Percentiles rank a stretch among this genome's conserved stretches.
phyloP scores from a whole-genome alignment of 805 yeast species.

The Yarrowia sp. region DNA sequence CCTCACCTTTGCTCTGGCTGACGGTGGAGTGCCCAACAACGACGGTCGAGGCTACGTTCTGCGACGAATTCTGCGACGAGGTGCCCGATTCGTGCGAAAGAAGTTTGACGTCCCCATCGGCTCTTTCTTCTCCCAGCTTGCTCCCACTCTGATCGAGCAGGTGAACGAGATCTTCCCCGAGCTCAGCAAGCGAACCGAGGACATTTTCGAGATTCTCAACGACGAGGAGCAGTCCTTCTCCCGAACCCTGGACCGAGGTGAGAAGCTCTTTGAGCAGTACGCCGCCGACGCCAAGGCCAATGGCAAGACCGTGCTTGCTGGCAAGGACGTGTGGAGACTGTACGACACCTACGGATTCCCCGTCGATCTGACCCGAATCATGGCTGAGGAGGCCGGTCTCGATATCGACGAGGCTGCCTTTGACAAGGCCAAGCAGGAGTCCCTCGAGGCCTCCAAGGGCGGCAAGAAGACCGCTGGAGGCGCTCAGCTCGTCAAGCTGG shows the following conservation, averaged over 20 bases:
- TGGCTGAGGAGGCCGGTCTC: constrained; percentile 98
- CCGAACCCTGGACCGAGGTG: constrained; percentile 96
- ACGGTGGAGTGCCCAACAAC: constrained; percentile 99
- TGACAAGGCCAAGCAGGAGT: constrained; percentile 82
- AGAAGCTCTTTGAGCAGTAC: constrained; percentile 89
- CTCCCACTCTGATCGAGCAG: constrained; percentile 89
- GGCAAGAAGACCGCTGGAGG: constrained; percentile 59
- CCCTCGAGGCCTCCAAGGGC: constrained; percentile 94
- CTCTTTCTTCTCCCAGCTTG: constrained; percentile 82
- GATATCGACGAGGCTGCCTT: constrained; percentile 89
- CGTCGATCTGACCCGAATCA: constrained; percentile 91
- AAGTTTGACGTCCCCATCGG: constrained; percentile 96
- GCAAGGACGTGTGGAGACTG: constrained; percentile 96
- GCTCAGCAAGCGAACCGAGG: constrained; percentile 62
- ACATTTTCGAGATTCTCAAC: constrained; percentile 82
- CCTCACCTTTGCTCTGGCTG: constrained; percentile 90
- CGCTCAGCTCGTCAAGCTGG: constrained; percentile 66
- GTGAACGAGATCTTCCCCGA: constrained; percentile 91
- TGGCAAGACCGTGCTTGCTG: constrained; percentile 72
- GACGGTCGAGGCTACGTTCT: constrained; percentile 99
- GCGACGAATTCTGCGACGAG: constrained; percentile 96
- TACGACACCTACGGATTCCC: constrained; percentile 99
- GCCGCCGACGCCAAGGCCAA: constrained; percentile 77
- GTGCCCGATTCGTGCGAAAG: constrained; percentile 94
- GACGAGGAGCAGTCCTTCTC: constrained; percentile 97